Conservation (phyloP, 1,284 basidiomycete genomes). For the Fomitopsis palustris region DNA sequence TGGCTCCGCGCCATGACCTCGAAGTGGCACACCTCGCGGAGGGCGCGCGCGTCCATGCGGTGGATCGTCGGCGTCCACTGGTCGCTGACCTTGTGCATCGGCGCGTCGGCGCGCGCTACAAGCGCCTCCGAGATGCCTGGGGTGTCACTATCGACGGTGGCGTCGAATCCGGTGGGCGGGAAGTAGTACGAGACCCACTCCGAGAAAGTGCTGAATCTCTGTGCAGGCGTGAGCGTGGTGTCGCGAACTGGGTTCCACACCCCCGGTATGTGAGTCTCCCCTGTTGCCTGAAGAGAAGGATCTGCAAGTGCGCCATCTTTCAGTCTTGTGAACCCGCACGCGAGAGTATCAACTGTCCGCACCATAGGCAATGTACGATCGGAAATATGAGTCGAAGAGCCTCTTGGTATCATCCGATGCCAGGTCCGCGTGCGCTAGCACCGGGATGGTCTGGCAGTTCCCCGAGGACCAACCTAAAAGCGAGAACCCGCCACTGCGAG, state of each 20-base stretch:
- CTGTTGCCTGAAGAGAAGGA: background rate
- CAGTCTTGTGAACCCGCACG: too few relatives aligned
- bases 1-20: slow-evolving; percentile 12
- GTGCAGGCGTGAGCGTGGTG: slow-evolving; percentile 2
- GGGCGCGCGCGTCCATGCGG: slow-evolving; percentile 11
- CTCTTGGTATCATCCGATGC: slow-evolving; percentile 3
- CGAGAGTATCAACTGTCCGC: too few relatives aligned
- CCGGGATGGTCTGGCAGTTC: slow-evolving; percentile 4
- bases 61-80: slow-evolving; percentile 12
- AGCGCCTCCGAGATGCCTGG: background rate
- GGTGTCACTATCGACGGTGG: slow-evolving; percentile 2
- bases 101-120: slow-evolving; percentile 2
- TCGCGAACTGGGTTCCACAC: slow-evolving; percentile 5
- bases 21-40: slow-evolving; percentile 10
- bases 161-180: slow-evolving; percentile 7
- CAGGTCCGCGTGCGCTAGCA: slow-evolving; percentile 8
- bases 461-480: slow-evolving; percentile 13
- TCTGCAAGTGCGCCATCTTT: too few relatives aligned
- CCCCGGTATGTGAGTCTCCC: background rate
- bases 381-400: slow-evolving; percentile 7
- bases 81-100: slow-evolving; percentile 1
- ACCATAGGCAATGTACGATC: slow-evolving; percentile 11
- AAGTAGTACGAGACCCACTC: slow-evolving; percentile 15
- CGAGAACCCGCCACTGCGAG: slow-evolving; percentile 4
- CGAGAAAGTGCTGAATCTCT: slow-evolving; percentile 7